Base-by-base conservation (phyloP, 1,284 basidiomycete genomes). In the Boletellus dicymbophilus region DNA sequence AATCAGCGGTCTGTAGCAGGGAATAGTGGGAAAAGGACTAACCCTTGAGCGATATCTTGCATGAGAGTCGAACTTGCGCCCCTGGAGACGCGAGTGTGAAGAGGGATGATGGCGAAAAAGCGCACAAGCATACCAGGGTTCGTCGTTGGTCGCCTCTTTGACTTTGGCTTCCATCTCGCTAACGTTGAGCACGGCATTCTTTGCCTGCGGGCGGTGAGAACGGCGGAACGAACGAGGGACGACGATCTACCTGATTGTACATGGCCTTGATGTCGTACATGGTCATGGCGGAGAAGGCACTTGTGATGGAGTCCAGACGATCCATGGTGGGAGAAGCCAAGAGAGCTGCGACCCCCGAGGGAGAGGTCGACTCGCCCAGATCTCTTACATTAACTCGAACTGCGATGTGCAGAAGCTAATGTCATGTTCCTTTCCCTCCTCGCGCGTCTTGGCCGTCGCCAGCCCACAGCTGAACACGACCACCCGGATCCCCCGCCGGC, bases 91-190 rank as follows among this genome's bases (percentile, higher is more conserved):
- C 20, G 37, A 15, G 20, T 20, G 49, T 54, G 37, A 53, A 44
- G 20, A 34, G 2, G 13, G 20, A 39, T 6, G 28, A 10, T 43
- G 28, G 8, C n/a, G 37, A 34, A 28, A 31, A 34, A n/a, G 20
- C 9, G 23, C 11, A 26, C 31, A 33, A 26, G 70, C 81, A 58
- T 65, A 96, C 96, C 96, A 99, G 49, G 96, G 87, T 58, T 99
- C 97, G 65, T 98, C 95, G 62, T 98, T 99, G 9, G 97, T 99
- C 3, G 97, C 96, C 58, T 99, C 97, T 60, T 85, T 80, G 26
- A 99, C 96, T 73, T 98, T 98, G 16, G 88, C 92, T 72, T 99
- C 97, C 84, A 94, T 97, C 74, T 98, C 96, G 58, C 89, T 93
- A 53, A 98, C 80, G 74, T 98, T 98, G 59, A 98, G 79, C 16